Evolutionary conservation across 352 stramenopile species (phyloP).

Genomic region (Phytophthora crassamura): DNA sequence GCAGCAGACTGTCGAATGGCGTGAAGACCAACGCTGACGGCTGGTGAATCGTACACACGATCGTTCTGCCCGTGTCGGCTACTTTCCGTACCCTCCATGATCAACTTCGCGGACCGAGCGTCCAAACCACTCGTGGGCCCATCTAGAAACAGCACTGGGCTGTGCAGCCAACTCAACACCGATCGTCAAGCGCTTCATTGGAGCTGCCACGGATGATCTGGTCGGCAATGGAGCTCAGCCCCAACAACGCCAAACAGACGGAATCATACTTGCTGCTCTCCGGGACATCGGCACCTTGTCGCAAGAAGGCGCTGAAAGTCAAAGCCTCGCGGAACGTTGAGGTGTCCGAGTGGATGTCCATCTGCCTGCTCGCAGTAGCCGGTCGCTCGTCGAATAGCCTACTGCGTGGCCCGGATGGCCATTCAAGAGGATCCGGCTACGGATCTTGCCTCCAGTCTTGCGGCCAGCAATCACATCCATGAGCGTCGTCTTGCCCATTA

Average conservation of each 20-base stretch:
- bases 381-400: conserved; percentile 41
- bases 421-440: conserved; percentile 22
- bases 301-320: conserved; percentile 31
- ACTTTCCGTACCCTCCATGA: conserved; percentile 30
- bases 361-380: conserved; percentile 73
- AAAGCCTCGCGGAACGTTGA: no score
- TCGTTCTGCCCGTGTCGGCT: conserved; percentile 12
- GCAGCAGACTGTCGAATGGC: conserved; percentile 16
- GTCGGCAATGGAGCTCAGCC: conserved; percentile 41
- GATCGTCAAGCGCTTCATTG: conserved; percentile 26
- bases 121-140: conserved; percentile 25
- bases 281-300: conserved; percentile 17
- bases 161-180: conserved; percentile 22
- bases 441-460: conserved; percentile 25
- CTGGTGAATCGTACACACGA: conserved; percentile 15
- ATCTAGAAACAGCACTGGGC: conserved; percentile 24
- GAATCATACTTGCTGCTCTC: conserved; percentile 20
- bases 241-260: conserved; percentile 42
- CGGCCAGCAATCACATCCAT: conserved; percentile 27
- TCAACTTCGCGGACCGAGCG: conserved; percentile 24
- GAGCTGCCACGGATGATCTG: conserved; percentile 41
- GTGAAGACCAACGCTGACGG: conserved; percentile 15
- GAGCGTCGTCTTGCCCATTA: conserved; percentile 57
- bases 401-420: conserved; percentile 16
- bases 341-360: conserved; percentile 83